A percentile compares a stretch with the other conserved stretches of the same genome.
Conservation (phyloP, 345 rosid species). For the Balakata baccata region DNA sequence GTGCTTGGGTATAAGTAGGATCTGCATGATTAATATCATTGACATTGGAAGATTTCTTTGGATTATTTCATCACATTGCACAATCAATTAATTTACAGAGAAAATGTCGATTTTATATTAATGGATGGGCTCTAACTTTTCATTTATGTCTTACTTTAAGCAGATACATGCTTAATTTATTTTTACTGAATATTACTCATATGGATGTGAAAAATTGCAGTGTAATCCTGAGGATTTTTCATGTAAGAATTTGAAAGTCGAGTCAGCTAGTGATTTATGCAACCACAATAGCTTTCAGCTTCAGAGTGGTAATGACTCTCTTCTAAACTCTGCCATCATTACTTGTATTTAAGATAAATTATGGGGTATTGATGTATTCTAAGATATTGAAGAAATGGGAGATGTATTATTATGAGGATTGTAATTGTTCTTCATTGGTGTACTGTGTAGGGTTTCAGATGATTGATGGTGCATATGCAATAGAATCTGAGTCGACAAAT, state of each 20-base stretch:
- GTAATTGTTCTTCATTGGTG: conserved; percentile 20
- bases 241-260: conserved; percentile 3
- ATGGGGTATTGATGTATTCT: background rate
- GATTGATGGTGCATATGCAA: conserved; percentile 12
- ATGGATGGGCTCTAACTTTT: too few relatives aligned
- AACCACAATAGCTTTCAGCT: background rate
- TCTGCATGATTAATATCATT: background rate
- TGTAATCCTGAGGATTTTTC: conserved; percentile 5
- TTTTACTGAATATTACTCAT: background rate
- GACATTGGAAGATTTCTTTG: background rate
- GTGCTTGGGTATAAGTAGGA: background rate
- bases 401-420: background rate
- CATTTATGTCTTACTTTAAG: background rate
- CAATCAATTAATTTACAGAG: background rate
- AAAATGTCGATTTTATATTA: background rate
- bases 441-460: conserved; percentile 39
- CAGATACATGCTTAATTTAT: background rate
- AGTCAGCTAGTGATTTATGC: conserved; percentile 9
- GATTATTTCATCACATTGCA: background rate
- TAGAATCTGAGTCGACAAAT: conserved; percentile 4
- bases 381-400: background rate
- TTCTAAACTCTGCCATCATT: background rate
- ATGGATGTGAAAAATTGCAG: conserved; percentile 17
- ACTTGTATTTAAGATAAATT: background rate
- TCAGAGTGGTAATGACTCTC: conserved; percentile 19